These are phyloP conservation scores for Penium margaritaceum DNA, from an alignment of 139 green algal genomes.

Conservation along the genomic window DNA sequence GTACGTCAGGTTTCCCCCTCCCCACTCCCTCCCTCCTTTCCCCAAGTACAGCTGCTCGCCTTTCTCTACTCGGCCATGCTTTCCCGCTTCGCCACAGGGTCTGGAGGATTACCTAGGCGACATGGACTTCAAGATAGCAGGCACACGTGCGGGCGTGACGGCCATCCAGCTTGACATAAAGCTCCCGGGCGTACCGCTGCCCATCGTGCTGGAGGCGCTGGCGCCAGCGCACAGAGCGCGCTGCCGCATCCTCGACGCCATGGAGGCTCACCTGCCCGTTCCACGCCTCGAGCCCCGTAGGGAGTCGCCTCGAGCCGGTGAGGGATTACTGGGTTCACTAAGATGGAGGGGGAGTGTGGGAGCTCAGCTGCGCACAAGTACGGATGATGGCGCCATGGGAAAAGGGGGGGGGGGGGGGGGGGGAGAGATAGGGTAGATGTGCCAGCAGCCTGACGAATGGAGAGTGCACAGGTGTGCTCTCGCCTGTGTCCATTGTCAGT, in stretches of 20 bases:
- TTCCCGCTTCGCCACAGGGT: constrained; percentile 44
- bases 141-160: constrained; percentile 62
- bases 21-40: not conserved
- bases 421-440: not conserved
- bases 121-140: constrained; percentile 98
- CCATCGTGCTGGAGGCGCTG: constrained; percentile 46
- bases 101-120: constrained; percentile 91
- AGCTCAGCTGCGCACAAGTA: not conserved
- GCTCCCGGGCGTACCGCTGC: constrained; percentile 56
- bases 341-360: not conserved
- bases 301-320: constrained; percentile 16
- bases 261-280: constrained; percentile 47
- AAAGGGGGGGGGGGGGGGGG: not conserved
- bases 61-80: not conserved
- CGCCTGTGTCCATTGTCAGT: no score
- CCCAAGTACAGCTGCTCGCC: not conserved
- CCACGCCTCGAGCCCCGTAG: not conserved
- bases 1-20: not conserved
- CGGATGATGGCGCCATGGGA: not conserved
- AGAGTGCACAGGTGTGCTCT: not conserved
- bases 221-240: constrained; percentile 33
- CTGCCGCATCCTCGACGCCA: constrained; percentile 46
- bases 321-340: no score
- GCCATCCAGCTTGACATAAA: constrained; percentile 95
- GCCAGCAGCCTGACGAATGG: no score